phyloP scores from a whole-genome alignment of 2,329 filamentous ascomycete genomes.

The Fusarium sp. region DNA sequence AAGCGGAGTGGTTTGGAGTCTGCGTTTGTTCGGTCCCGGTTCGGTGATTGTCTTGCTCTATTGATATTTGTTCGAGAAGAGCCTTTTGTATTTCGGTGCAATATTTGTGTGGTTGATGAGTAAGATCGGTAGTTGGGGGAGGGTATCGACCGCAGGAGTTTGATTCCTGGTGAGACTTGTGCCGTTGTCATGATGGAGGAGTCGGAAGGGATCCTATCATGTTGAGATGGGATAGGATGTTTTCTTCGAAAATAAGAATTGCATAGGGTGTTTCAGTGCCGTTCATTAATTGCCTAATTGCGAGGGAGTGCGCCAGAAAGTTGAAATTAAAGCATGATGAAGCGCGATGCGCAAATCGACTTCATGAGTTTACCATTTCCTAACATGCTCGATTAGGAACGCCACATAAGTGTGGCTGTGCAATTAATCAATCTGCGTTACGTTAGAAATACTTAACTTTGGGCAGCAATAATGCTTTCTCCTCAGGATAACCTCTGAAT shows the following conservation, averaged over 20 bases:
- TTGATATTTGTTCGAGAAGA: not conserved
- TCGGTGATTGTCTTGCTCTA: not conserved
- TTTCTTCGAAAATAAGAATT: not conserved
- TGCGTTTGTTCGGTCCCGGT: not conserved
- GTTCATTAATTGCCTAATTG: not conserved
- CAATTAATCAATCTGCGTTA: not conserved
- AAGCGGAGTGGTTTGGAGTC: constrained; percentile 1
- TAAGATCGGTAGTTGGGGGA: constrained; percentile 25
- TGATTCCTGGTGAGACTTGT: constrained; percentile 28
- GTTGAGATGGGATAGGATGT: constrained; percentile 1
- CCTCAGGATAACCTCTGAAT: not conserved
- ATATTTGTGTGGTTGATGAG: constrained; percentile 14
- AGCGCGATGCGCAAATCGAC: constrained; percentile 5
- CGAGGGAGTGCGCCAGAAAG: not conserved
- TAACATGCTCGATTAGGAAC: not conserved
- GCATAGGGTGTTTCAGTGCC: not conserved
- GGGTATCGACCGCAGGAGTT: constrained; percentile 22
- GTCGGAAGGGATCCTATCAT: constrained; percentile 25
- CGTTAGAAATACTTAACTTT: constrained; percentile 1
- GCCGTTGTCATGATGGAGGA: constrained; percentile 43
- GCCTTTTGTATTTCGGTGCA: constrained; percentile 1
- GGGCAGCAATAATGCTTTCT: not conserved
- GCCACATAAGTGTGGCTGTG: constrained; percentile 28
- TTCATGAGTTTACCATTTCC: constrained; percentile 1
- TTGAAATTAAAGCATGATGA: not conserved